Evolutionary conservation across 768 basidiomycete genomes (phyloP), one percentile per base, ranked within the genome.

Genomic region (Naganishia randhawae): DNA sequence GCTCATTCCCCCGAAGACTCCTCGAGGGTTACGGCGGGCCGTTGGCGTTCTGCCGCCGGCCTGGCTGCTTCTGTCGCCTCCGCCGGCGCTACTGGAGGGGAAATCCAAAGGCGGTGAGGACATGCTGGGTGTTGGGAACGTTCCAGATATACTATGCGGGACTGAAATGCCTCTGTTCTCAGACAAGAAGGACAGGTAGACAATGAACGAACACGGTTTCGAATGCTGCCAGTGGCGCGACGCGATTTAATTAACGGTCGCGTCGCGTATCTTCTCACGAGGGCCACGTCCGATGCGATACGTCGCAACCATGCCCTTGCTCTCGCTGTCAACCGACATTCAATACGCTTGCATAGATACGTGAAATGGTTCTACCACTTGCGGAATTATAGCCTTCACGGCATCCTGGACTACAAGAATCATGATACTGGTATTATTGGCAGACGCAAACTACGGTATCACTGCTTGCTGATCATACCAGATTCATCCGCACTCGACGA

Each of bases 61-160:
- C 39, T 61, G 57, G 32, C 57, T 68, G 57, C 57, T 68, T 17
- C 61, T 16, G n/a, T 62, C 67, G 37, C 71, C 72, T n/a, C 75
- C 76, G 14, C 68, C 77, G 0, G 73, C 74, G 0, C 80, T 80
- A 0, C 78, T 80, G 1, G 77, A 76, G 0, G 81, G 81, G 73
- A 81, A 82, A 31, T 78, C 72, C 45, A 81, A 74, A 1, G 81
- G 81, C 3, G 80, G 80, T 7, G 78, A 80, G 13, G 76, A 76
- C 69, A 70, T 70, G n/a, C 2, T 63, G 39, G 22, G 39, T 22
- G 17, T 35, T 25, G 22, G 22, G 37, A n/a, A 35, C 31, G 33
- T 11, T 55, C 31, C 29, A 19, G 52, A 33, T 54, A 31, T 27
- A 31, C 17, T 31, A 19, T 10, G 10, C n/a, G 16, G n/a, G n/a